These are phyloP conservation scores for Mucor circinelloides DNA, from an alignment of 371 early-diverging fungal species.

Conservation along the genomic window DNA sequence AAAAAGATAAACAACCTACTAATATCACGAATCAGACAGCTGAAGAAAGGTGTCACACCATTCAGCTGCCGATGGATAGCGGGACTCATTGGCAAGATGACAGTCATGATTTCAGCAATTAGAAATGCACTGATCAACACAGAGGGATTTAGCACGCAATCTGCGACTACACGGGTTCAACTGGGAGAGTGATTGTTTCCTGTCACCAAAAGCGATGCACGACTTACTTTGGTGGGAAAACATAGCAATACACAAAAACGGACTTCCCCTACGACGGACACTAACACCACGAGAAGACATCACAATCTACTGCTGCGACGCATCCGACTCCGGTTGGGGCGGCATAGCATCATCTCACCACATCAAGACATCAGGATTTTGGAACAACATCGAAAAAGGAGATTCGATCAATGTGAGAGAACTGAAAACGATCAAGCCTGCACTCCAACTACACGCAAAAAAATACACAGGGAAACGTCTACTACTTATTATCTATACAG, in stretches of 20 bases:
- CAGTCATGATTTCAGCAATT: conserved; percentile 11
- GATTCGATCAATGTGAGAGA: conserved; percentile 25
- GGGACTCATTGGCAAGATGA: conserved; percentile 15
- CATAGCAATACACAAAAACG: conserved; percentile 1
- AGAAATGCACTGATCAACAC: conserved; percentile 5
- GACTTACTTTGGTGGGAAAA: conserved; percentile 15
- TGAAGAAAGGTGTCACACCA: not conserved
- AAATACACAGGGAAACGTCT: not conserved
- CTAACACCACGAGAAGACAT: not conserved
- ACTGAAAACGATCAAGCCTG: conserved; percentile 16
- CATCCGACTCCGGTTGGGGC: conserved; percentile 18
- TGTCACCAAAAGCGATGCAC: not conserved
- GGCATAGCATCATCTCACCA: not conserved
- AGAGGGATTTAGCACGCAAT: conserved; percentile 1
- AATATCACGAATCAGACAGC: not conserved
- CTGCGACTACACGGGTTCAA: not conserved
- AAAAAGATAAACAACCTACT: conserved; percentile 7
- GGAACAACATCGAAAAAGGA: conserved; percentile 14
- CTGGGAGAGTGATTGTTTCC: conserved; percentile 1
- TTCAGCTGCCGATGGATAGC: conserved; percentile 10
- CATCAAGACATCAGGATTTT: conserved; percentile 12
- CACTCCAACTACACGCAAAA: conserved; percentile 6
- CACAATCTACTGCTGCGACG: conserved; percentile 5
- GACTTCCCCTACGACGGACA: conserved; percentile 17
- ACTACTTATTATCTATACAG: conserved; percentile 6